Base-by-base conservation (phyloP, 2,329 filamentous ascomycete genomes). In the Talaromyces marneffei region DNA sequence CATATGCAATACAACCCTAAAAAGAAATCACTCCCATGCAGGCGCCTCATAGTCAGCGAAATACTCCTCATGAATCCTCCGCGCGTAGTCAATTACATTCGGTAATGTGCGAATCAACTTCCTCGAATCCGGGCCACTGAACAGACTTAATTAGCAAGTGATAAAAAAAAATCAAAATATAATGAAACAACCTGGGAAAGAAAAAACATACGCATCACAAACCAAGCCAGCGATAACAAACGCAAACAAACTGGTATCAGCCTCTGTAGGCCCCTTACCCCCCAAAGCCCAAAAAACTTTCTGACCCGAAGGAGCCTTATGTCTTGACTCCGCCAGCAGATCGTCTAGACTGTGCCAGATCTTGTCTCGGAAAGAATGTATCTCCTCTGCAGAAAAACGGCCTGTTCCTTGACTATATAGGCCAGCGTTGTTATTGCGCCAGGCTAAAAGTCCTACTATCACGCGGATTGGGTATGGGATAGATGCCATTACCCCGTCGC, bases 261-360 rank as follows among this genome's bases (percentile, higher is more conserved):
- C 82, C 65, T 88, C 85, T 0, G 82, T 84, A 3, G 85, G 84
- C 2, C 70, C 65, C 0, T 77, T 65, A 0, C 82, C 80, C 1
- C 83, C 84, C 12, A 87, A 69, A 0, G 82, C 68, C 85, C 85
- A 88, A 65, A 87, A 87, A 4, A 80, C 79, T 7, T 70, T 66
- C 0, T 70, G 66, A 16, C 57, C 53, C 6, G 48, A 29, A 50
- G 64, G 62, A 6, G 62, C 63, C 52, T 73, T 73, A n/a, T 73
- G 70, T 54, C 75, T 75, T 7, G 71, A 70, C 2, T 67, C 65
- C 3, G 70, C 66, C 3, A 85, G 66, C 46, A 84, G 62, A 0
- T 69, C 78, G 40, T 80, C 76, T 12, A 87, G 52, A n/a, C 67
- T 74, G 58, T 78, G 74, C 85, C 84, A 88, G 7, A 83, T 78